These are phyloP conservation scores for Thielaviopsis musarum DNA, from an alignment of 2,329 filamentous ascomycete species.

Conservation along the genomic window DNA sequence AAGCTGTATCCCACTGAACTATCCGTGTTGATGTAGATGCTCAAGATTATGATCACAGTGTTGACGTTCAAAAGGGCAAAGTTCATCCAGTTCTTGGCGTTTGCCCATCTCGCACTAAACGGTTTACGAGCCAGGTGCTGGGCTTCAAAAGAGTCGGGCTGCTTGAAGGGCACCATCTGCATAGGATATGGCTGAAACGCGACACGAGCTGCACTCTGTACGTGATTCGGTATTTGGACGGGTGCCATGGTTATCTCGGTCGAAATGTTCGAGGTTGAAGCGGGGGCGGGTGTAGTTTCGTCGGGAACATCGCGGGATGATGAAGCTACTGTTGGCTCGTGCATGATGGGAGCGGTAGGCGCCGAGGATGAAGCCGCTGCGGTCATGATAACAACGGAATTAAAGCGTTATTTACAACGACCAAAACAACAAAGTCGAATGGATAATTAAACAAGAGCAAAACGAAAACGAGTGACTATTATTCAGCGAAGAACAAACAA, in stretches of 20 bases:
- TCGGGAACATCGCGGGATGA: neutral
- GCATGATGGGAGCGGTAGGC: neutral
- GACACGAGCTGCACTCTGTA: neutral
- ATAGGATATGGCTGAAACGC: neutral
- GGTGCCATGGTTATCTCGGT: neutral
- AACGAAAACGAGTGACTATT: neutral
- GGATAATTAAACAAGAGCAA: neutral
- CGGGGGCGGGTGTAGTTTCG: neutral
- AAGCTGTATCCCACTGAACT: neutral
- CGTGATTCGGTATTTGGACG: neutral
- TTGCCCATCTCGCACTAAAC: neutral
- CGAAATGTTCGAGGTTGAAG: neutral
- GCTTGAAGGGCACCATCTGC: neutral
- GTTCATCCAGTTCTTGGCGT: neutral
- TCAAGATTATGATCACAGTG: conserved; percentile 3
- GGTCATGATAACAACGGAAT: neutral
- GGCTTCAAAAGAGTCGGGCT: neutral
- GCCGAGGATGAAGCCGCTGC: neutral
- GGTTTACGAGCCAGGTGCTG: neutral
- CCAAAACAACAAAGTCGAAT: neutral
- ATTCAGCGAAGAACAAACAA: neutral
- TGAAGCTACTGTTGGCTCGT: neutral
- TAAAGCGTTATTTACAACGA: neutral
- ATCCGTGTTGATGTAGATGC: neutral
- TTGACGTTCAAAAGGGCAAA: neutral